Percentiles rank a stretch among this genome's conserved stretches.
Conservation (phyloP, 371 early-diverging fungal genomes). For the Mucor mucedo region DNA sequence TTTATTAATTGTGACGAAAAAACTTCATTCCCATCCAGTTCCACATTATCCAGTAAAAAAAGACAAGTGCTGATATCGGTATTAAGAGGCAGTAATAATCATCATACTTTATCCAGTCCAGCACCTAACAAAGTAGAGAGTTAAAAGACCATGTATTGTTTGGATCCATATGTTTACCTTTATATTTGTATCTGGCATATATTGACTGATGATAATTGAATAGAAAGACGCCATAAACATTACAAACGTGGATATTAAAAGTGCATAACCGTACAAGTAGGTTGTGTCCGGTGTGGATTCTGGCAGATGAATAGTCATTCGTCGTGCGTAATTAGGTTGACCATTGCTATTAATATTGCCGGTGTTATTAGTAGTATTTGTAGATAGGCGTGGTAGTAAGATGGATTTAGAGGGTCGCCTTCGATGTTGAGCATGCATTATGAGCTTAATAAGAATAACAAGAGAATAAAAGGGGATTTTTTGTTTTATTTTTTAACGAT, state of each 20-base stretch:
- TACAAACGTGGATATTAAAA: conserved; percentile 65
- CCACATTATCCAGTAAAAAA: conserved; percentile 81
- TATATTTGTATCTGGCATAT: conserved; percentile 71
- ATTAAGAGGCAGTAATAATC: conserved; percentile 84
- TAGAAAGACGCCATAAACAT: conserved; percentile 70
- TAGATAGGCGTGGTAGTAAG: conserved; percentile 17
- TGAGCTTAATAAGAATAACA: conserved; percentile 2
- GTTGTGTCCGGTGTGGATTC: conserved; percentile 73
- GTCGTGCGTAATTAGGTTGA: conserved; percentile 35
- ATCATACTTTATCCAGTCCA: conserved; percentile 82
- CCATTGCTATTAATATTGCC: conserved; percentile 8
- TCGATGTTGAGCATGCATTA: conserved; percentile 32
- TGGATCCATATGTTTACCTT: conserved; percentile 42
- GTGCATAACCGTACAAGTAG: conserved; percentile 70
- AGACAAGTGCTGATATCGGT: conserved; percentile 81
- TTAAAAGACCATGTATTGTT: not conserved
- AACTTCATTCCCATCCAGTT: conserved; percentile 97
- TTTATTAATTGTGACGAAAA: conserved; percentile 79
- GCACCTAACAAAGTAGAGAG: conserved; percentile 35
- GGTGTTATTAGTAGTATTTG: conserved; percentile 1
- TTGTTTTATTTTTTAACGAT: not conserved
- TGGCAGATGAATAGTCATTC: conserved; percentile 50
- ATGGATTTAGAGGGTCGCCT: conserved; percentile 29
- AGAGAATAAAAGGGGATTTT: not conserved
- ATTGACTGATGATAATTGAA: conserved; percentile 73